phyloP scores from a whole-genome alignment of 768 basidiomycete species.

The Mrakia frigida region DNA sequence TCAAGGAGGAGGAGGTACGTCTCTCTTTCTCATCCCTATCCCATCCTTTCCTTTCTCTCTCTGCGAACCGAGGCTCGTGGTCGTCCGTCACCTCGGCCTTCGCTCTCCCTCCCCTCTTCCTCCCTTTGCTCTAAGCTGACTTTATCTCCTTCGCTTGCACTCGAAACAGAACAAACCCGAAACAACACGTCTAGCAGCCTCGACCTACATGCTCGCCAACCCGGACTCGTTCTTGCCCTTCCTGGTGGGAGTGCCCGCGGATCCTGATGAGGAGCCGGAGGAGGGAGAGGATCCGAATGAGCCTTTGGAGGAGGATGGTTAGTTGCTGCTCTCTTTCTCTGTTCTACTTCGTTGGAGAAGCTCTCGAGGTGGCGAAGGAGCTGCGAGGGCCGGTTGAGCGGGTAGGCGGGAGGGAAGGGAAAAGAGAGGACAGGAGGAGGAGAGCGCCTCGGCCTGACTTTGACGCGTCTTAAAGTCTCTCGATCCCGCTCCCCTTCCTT shows the following conservation, averaged over 20 bases:
- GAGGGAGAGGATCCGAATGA: conserved; percentile 63
- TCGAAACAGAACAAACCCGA: conserved; percentile 55
- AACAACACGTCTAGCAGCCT: conserved; percentile 62
- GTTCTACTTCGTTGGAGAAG: background rate
- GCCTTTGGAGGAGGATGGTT: conserved; percentile 53
- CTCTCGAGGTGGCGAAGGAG: background rate
- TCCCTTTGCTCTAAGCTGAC: background rate
- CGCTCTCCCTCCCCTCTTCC: background rate
- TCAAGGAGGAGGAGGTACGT: conserved; percentile 48
- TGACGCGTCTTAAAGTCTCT: background rate
- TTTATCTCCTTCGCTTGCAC: background rate
- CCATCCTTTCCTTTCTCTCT: conserved; percentile 23
- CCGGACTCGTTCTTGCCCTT: conserved; percentile 90
- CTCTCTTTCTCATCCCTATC: background rate
- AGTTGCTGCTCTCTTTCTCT: background rate
- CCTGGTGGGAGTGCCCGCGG: conserved; percentile 47
- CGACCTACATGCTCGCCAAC: conserved; percentile 74
- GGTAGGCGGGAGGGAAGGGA: background rate
- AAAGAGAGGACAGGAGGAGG: too few species aligned
- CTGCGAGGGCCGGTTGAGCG: too few species aligned
- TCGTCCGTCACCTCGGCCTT: too few species aligned
- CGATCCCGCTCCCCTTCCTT: too few species aligned
- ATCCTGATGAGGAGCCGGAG: conserved; percentile 13
- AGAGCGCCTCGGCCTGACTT: background rate
- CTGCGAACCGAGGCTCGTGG: background rate